Percentiles rank a stretch among this genome's conserved stretches.
These are phyloP conservation scores for Tetrahymena malaccensis DNA, from an alignment of 73 alveolate genomes.

Conservation along the genomic window DNA sequence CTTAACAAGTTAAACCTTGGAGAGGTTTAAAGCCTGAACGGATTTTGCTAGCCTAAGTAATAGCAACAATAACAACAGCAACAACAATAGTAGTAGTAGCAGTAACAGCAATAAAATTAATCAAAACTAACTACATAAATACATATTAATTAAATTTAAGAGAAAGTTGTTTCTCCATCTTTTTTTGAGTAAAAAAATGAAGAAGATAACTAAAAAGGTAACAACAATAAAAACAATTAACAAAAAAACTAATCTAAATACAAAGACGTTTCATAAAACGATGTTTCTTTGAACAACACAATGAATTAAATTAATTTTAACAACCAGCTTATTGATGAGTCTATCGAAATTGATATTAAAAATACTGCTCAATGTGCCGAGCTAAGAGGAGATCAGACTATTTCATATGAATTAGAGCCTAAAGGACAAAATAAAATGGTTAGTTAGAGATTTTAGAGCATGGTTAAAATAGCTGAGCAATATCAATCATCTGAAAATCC, in stretches of 20 bases:
- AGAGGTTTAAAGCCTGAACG: background rate
- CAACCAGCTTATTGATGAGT: background rate
- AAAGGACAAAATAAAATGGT: background rate
- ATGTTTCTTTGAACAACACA: background rate
- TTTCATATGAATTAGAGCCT: background rate
- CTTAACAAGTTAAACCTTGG: background rate
- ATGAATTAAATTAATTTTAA: too few species aligned
- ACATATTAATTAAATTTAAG: background rate
- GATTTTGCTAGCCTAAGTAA: background rate
- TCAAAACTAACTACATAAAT: background rate
- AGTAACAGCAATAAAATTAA: background rate
- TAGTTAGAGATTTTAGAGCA: background rate
- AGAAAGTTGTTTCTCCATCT: background rate
- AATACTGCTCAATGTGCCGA: background rate
- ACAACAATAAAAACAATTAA: too few species aligned
- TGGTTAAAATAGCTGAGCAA: background rate
- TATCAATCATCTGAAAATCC: background rate
- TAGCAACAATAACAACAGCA: background rate
- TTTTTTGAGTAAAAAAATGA: background rate
- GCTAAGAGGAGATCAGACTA: background rate
- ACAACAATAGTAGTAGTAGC: too few species aligned
- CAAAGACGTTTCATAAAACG: background rate
- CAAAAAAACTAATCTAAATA: too few species aligned
- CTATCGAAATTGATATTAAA: background rate
- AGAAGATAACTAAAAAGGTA: background rate